These are phyloP conservation scores for Luffa aegyptiaca DNA, from an alignment of 306 rosid genomes.

Conservation along the genomic window DNA sequence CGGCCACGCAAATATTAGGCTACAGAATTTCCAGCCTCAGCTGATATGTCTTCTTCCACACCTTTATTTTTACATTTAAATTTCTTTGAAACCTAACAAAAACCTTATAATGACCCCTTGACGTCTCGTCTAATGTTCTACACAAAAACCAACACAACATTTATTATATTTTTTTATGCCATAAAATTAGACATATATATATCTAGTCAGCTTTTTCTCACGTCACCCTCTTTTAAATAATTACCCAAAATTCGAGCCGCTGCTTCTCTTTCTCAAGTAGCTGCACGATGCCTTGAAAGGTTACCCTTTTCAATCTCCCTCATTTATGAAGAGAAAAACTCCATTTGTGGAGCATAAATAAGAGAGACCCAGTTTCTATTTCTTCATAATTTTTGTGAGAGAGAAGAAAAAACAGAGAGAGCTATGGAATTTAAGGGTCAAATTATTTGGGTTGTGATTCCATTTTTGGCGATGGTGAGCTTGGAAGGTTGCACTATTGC, in stretches of 20 bases:
- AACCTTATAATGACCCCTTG: neutral
- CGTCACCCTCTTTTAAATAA: neutral
- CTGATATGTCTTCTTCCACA: neutral
- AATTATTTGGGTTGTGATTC: constrained; percentile 23
- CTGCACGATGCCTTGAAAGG: constrained; percentile 25
- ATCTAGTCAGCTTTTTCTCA: neutral
- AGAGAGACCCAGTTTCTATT: neutral
- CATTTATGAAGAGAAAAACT: neutral
- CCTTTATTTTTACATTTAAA: neutral
- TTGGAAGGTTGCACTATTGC: constrained; percentile 64
- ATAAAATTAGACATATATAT: neutral
- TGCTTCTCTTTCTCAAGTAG: constrained; percentile 20
- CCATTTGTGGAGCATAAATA: neutral
- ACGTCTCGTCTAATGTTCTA: neutral
- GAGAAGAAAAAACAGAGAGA: neutral
- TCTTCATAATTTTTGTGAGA: neutral
- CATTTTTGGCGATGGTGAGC: constrained; percentile 45
- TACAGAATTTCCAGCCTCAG: neutral
- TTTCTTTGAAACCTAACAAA: neutral
- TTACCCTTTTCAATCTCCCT: neutral
- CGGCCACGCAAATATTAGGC: constrained; percentile 2
- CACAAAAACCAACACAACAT: neutral
- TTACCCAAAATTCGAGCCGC: constrained; percentile 18
- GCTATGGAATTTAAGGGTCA: constrained; percentile 16
- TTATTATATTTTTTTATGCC: neutral